Conservation (phyloP, 768 basidiomycete species). For the Podaxis pistillaris region DNA sequence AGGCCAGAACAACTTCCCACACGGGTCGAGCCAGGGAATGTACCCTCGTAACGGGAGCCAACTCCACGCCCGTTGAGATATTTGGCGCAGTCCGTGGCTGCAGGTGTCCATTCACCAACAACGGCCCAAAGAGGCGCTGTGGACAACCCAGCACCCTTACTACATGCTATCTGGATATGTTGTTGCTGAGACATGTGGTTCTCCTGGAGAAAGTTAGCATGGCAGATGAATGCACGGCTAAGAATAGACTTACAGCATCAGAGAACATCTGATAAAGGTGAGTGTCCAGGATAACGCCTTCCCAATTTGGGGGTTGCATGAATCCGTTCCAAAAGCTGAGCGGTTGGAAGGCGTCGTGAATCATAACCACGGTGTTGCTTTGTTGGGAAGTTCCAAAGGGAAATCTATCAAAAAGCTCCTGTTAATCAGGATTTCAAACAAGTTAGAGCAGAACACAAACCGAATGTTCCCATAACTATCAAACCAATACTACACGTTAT, state of each 20-base stretch:
- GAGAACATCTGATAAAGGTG: constrained; percentile 81
- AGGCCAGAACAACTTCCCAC: constrained; percentile 74
- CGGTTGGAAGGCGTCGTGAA: constrained; percentile 81
- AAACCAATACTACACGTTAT: constrained; percentile 53
- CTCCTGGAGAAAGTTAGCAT: constrained; percentile 29
- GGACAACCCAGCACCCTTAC: constrained; percentile 40
- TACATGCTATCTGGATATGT: constrained; percentile 65
- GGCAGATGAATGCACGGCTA: constrained; percentile 3
- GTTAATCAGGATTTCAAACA: constrained; percentile 13
- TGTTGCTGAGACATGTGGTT: constrained; percentile 45
- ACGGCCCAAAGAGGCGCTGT: constrained; percentile 71
- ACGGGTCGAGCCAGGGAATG: constrained; percentile 56
- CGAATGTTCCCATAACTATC: constrained; percentile 77
- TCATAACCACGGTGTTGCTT: constrained; percentile 64
- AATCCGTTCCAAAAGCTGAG: constrained; percentile 70
- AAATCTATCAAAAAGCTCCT: constrained; percentile 25
- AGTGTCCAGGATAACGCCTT: constrained; percentile 77
- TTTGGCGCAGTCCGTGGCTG: constrained; percentile 73
- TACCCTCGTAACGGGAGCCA: constrained; percentile 66
- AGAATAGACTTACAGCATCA: constrained; percentile 39
- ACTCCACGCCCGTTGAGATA: constrained; percentile 83
- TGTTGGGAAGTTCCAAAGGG: constrained; percentile 38
- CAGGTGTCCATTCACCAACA: constrained; percentile 88
- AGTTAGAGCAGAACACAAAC: constrained; percentile 29
- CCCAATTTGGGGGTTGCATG: constrained; percentile 45